Base-by-base conservation (phyloP, 2,329 filamentous ascomycete genomes). In the Cytospora piceicola region DNA sequence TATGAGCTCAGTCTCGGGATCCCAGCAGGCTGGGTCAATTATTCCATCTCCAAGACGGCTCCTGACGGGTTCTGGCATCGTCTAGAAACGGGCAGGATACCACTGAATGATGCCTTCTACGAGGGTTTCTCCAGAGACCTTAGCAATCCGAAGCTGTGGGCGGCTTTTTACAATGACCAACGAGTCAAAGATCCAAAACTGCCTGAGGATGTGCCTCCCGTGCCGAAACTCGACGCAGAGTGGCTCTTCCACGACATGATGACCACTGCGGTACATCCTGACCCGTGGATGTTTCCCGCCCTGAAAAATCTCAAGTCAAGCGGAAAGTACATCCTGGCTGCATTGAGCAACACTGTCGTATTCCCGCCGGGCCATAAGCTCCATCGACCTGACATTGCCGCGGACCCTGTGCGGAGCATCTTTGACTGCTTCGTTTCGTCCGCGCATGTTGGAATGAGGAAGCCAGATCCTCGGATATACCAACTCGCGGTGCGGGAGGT, bases 171-270 rank as follows among this genome's bases (percentile, higher is more conserved):
- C 78, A 67, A 72, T 54, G 72, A 73, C 34, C 80, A 82, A 65
- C 78, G 77, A 63, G 73, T 73, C 69, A 81, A 78, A 73, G 73
- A 81, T 67, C 77, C 79, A 1, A 74, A 65, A 29, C 77, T 80
- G 15, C 77, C 77, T 27, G 73, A 67, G 22, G 71, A 78, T 20
- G 72, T 83, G 0, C 91, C 92, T 1, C 83, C 88, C 0, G 75
- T 93, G 0, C 94, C 94, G 0, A 76, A 81, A 2, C 83, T 98
- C 55, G 89, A 98, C 73, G 91, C 86, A 17, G 88, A 93, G 74
- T 87, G 80, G 77, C 81, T 99, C 32, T 97, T 97, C 80, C 91
- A 92, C 85, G 85, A 90, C 72, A 98, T 98, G 94, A 97, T 98
- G 93, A 78, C 82, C 5, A 78, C 84, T 15, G 89, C 91, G 14